Conservation (phyloP, 1,139 yeast species). For the Kodamaea suecica region DNA sequence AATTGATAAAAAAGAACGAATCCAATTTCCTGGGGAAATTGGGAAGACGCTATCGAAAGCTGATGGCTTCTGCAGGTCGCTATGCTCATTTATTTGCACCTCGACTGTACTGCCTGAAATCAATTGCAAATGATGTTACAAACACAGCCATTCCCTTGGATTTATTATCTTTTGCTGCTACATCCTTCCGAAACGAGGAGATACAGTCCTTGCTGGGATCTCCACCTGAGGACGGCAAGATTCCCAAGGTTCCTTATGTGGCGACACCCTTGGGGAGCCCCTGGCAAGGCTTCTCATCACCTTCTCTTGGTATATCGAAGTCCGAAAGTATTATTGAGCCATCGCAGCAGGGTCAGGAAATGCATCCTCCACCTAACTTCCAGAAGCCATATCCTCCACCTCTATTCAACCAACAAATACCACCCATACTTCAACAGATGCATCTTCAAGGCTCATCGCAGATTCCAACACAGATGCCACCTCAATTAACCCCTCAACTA, state of each 20-base stretch:
- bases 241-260: background rate
- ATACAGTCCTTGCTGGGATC: background rate
- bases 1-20: conserved; percentile 27
- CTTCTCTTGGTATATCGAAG: background rate
- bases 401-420: conserved; percentile 1
- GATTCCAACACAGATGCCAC: conserved; percentile 1
- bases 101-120: conserved; percentile 6
- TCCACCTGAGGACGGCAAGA: background rate
- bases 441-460: background rate
- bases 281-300: background rate
- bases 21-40: conserved; percentile 17
- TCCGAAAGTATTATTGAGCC: too few species aligned
- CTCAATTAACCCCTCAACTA: background rate
- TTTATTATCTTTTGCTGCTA: conserved; percentile 37
- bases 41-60: conserved; percentile 1
- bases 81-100: conserved; percentile 11
- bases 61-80: conserved; percentile 6
- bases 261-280: background rate
- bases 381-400: background rate
- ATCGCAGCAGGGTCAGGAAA: background rate
- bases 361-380: too few species aligned
- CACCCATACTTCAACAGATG: conserved; percentile 1
- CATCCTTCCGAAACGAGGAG: conserved; percentile 1
- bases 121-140: conserved; percentile 16
- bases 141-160: conserved; percentile 29